These are phyloP conservation scores for Mycena filopes DNA, from an alignment of 768 basidiomycete species.

Conservation along the genomic window DNA sequence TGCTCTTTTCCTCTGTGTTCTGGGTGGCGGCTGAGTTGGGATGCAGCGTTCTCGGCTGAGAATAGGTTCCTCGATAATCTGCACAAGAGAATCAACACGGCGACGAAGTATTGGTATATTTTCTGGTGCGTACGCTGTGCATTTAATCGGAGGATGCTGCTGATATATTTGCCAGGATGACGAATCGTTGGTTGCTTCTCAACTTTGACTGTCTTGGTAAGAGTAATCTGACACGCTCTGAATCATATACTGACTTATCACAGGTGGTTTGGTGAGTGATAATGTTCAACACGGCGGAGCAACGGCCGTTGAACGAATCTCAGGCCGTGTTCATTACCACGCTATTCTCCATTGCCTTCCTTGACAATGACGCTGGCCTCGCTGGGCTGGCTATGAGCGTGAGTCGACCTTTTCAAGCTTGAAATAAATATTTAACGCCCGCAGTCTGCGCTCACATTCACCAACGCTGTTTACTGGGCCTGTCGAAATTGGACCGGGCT, in stretches of 20 bases:
- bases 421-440: background rate
- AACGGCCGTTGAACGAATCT: background rate
- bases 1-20: background rate
- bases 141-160: constrained; percentile 52
- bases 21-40: background rate
- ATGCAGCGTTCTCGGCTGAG: constrained; percentile 79
- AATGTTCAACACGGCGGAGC: too few relatives aligned
- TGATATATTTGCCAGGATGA: constrained; percentile 63
- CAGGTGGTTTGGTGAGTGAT: constrained; percentile 25
- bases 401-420: background rate
- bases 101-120: constrained; percentile 84
- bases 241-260: background rate
- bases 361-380: constrained; percentile 51
- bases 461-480: constrained; percentile 38
- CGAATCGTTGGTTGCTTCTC: constrained; percentile 23
- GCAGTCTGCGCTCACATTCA: constrained; percentile 47
- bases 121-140: constrained; percentile 47
- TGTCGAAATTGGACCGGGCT: constrained; percentile 46
- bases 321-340: constrained; percentile 66
- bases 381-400: constrained; percentile 66
- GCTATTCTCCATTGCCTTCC: constrained; percentile 64
- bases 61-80: constrained; percentile 78
- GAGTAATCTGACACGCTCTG: background rate
- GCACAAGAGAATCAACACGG: constrained; percentile 78
- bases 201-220: constrained; percentile 25